phyloP scores from a whole-genome alignment of 192 early-diverging fungal genomes.

The Podila horticola region DNA sequence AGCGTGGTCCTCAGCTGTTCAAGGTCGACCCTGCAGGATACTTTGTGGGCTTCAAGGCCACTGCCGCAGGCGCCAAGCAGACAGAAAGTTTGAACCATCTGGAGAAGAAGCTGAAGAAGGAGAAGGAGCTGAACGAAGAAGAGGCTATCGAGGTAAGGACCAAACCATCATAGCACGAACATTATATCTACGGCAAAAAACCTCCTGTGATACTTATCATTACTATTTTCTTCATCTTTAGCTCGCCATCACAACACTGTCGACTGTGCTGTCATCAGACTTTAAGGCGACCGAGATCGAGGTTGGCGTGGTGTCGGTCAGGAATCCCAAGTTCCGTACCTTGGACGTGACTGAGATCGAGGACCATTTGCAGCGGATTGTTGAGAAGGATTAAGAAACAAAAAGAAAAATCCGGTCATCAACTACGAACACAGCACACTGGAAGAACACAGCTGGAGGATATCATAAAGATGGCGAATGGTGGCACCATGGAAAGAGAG shows the following conservation, averaged over 20 bases:
- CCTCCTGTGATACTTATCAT: background rate
- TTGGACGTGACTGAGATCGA: conserved; percentile 89
- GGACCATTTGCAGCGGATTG: conserved; percentile 85
- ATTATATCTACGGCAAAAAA: background rate
- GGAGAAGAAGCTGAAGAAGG: conserved; percentile 98
- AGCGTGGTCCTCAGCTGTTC: conserved; percentile 96
- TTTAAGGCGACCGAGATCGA: conserved; percentile 98
- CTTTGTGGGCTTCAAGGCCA: conserved; percentile 97
- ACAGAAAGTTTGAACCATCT: conserved; percentile 95
- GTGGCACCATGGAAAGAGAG: background rate
- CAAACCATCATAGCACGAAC: background rate
- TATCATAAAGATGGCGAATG: too few species aligned
- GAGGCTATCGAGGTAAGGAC: conserved; percentile 89
- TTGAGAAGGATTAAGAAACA: conserved; percentile 77
- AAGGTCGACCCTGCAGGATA: conserved; percentile 99
- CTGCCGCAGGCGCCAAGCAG: conserved; percentile 94
- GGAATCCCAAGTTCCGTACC: conserved; percentile 80
- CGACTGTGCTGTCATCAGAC: conserved; percentile 90
- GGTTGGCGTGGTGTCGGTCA: conserved; percentile 86
- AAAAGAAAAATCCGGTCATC: too few species aligned
- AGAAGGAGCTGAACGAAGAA: conserved; percentile 78
- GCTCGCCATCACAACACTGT: conserved; percentile 95
- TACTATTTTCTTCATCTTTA: conserved; percentile 32
- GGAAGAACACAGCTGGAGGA: too few species aligned
- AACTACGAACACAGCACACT: too few species aligned